Percentiles rank a stretch among this genome's conserved stretches.
Evolutionary conservation across 2,329 filamentous ascomycete species (phyloP).

Genomic region (Xylaria sp.): DNA sequence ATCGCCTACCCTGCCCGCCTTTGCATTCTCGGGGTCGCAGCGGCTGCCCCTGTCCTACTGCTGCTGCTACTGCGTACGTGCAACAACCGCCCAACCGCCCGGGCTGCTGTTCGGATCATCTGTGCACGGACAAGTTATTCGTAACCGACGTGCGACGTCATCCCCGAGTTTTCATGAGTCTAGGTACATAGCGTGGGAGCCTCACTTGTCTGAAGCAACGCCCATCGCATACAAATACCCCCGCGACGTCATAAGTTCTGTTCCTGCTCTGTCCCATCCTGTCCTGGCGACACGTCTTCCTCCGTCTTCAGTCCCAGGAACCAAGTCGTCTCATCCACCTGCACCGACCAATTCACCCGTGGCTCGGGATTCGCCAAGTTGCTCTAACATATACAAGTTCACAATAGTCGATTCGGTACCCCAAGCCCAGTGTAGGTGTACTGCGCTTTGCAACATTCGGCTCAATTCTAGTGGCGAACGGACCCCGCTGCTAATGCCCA

Average conservation of each 20-base stretch:
- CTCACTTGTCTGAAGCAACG: slow-evolving; percentile 25
- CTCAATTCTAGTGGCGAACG: slow-evolving; percentile 24
- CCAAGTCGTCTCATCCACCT: not conserved
- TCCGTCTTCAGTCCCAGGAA: not conserved
- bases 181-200: slow-evolving; percentile 14
- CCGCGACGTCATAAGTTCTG: slow-evolving; percentile 28
- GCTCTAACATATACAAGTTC: slow-evolving; percentile 13
- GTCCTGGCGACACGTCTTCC: slow-evolving; percentile 3
- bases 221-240: slow-evolving; percentile 16
- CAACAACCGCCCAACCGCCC: not conserved
- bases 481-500: slow-evolving; percentile 30
- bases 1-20: slow-evolving; percentile 3
- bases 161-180: slow-evolving; percentile 11
- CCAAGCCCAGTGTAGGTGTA: slow-evolving; percentile 14
- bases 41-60: slow-evolving; percentile 13
- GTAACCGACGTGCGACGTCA: slow-evolving; percentile 26
- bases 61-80: not conserved
- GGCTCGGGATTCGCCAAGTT: slow-evolving; percentile 13
- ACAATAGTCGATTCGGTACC: slow-evolving; percentile 14
- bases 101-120: slow-evolving; percentile 13
- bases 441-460: slow-evolving; percentile 17
- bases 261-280: too few species aligned
- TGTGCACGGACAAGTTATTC: slow-evolving; percentile 18
- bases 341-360: slow-evolving; percentile 9
- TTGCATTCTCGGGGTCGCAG: slow-evolving; percentile 4